Evolutionary conservation across 805 yeast species (phyloP), one percentile per base, ranked within the genome.

Genomic region (Pichia pseudocactophila): DNA sequence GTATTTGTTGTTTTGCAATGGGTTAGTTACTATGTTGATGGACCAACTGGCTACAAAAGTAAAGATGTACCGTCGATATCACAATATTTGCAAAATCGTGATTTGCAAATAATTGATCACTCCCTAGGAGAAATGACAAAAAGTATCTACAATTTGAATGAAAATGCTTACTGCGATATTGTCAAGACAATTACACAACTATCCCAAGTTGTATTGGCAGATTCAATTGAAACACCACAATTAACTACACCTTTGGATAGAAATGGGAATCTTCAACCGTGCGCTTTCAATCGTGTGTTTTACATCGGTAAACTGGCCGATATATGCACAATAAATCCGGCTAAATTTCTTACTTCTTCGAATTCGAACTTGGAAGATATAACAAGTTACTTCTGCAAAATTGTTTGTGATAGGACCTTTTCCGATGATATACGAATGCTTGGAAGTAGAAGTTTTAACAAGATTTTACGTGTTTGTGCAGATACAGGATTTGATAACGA

Each of bases 21-120:
- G 94, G 69, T 81, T 38, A 78, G 82, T 43, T 83, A 78, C 52
- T 82, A 66, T 50, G 52, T 82, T n/a, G 69, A 78, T 54, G 90
- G 90, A 0, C 74, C 77, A 11, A 64, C 78, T 0, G 68, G 65
- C 5, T 55, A 61, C 26, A 63, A 59, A 12, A 49, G 57, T 12
- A 67, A 64, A 45, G 73, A 69, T 34, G 48, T 59, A 26, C 76
- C 74, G 18, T 71, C 71, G 16, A 56, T 61, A 3, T 60, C 71
- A 2, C 66, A 77, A 0, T 56, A 55, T 12, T 54, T 80, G 16
- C 53, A 67, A 1, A 53, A 68, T 25, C 63, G 58, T 36, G 88
- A 82, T 49, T 43, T 72, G 15, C 53, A 65, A 33, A 64, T 73
- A 0, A 69, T 87, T 30, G 81, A 77, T 37, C 59, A 55, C 6